These are phyloP conservation scores for Spirogloea muscicola DNA, from an alignment of 139 green algal genomes.

Conservation along the genomic window DNA sequence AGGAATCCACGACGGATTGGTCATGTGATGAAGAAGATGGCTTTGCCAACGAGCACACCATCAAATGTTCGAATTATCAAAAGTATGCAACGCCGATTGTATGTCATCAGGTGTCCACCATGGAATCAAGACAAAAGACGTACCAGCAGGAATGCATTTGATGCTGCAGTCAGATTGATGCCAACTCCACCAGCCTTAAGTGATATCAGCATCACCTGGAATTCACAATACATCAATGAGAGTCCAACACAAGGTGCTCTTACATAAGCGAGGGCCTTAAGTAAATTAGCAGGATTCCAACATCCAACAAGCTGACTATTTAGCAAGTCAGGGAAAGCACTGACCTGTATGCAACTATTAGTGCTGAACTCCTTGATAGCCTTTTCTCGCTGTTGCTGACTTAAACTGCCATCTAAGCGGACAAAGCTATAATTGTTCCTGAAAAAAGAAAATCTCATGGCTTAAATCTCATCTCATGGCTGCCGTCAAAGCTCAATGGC, in stretches of 20 bases:
- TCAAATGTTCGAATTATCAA: too few relatives aligned
- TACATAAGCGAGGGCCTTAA: not conserved
- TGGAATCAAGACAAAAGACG: not conserved
- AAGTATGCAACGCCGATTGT: not conserved
- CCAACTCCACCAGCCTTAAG: constrained; percentile 60
- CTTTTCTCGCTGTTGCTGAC: constrained; percentile 53
- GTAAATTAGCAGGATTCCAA: not conserved
- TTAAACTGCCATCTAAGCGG: constrained; percentile 75
- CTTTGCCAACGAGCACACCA: too few relatives aligned
- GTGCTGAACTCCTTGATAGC: constrained; percentile 71
- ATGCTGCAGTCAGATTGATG: constrained; percentile 62
- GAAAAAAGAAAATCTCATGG: not conserved
- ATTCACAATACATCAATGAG: not conserved
- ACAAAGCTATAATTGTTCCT: constrained; percentile 25
- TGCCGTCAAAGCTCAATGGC: not conserved
- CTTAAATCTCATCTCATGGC: not conserved
- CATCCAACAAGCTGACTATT: constrained; percentile 1
- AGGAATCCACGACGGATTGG: too few relatives aligned
- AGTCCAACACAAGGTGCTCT: not conserved
- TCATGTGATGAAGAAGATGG: too few relatives aligned
- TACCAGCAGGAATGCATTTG: constrained; percentile 34
- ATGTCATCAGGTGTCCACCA: constrained; percentile 1
- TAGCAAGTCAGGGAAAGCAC: not conserved
- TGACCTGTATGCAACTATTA: not conserved
- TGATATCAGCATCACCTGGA: constrained; percentile 49